A percentile compares a stretch with the other conserved stretches of the same genome.
Evolutionary conservation across 1,284 basidiomycete genomes (phyloP).

Genomic region (Puccinia hordei): DNA sequence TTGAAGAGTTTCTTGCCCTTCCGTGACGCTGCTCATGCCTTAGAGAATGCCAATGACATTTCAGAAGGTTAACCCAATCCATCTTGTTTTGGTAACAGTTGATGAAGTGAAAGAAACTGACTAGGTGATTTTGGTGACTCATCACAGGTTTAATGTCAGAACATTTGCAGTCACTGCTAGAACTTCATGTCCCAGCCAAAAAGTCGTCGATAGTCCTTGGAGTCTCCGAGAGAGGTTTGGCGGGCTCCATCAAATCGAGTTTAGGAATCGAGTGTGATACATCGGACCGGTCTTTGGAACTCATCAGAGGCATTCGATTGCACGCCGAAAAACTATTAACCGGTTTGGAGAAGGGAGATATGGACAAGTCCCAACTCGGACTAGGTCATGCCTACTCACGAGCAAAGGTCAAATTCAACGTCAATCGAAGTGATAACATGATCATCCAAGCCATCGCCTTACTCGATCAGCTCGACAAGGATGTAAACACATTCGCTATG

Average conservation of each 20-base stretch:
- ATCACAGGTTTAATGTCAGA: constrained; percentile 78
- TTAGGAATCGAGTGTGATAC: constrained; percentile 80
- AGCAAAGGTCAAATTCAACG: constrained; percentile 99
- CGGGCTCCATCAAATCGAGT: constrained; percentile 76
- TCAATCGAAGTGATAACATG: constrained; percentile 99
- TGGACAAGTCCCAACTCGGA: constrained; percentile 90
- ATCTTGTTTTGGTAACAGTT: background rate
- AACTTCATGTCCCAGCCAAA: constrained; percentile 78
- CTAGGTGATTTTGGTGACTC: constrained; percentile 2
- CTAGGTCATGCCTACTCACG: constrained; percentile 97
- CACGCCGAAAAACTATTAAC: constrained; percentile 87
- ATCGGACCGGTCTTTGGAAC: constrained; percentile 80
- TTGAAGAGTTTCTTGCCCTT: constrained; percentile 91
- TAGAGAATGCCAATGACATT: constrained; percentile 94
- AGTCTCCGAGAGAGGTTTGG: constrained; percentile 79
- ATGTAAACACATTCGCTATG: constrained; percentile 99
- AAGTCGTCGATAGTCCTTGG: constrained; percentile 75
- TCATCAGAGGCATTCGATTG: constrained; percentile 89
- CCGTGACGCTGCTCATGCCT: constrained; percentile 89
- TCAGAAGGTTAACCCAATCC: constrained; percentile 75
- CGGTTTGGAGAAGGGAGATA: constrained; percentile 83
- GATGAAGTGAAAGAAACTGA: constrained; percentile 43
- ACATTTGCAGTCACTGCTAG: constrained; percentile 80
- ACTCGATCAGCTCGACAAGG: constrained; percentile 98
- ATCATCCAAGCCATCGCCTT: constrained; percentile 99